Evolutionary conservation across 352 stramenopile species (phyloP).

Genomic region (Phytophthora pini): DNA sequence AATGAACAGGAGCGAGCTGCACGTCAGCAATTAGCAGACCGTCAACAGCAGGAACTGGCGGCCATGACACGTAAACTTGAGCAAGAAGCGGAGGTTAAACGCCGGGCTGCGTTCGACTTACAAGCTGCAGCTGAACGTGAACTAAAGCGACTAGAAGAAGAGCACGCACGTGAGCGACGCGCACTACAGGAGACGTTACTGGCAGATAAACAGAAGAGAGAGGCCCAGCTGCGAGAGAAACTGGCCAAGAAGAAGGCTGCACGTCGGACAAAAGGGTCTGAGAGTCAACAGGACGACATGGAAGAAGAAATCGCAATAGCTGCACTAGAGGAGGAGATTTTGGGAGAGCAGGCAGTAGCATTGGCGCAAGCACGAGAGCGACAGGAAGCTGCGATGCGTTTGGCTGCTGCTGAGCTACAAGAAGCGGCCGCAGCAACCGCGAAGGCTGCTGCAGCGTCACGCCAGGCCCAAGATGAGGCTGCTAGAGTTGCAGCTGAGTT

Average conservation of each 20-base stretch:
- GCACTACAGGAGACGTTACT: slow-evolving; percentile 37
- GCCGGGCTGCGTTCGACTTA: slow-evolving; percentile 24
- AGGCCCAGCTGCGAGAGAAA: slow-evolving; percentile 53
- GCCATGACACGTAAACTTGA: slow-evolving; percentile 35
- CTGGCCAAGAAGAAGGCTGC: slow-evolving; percentile 46
- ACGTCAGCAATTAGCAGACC: slow-evolving; percentile 24
- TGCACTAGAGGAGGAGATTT: slow-evolving; percentile 38
- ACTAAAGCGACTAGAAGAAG: slow-evolving; percentile 50
- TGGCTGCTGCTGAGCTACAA: slow-evolving; percentile 43
- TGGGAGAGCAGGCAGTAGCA: slow-evolving; percentile 26
- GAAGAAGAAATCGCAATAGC: slow-evolving; percentile 36
- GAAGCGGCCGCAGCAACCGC: slow-evolving; percentile 33
- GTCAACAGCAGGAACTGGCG: slow-evolving; percentile 40
- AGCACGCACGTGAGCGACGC: slow-evolving; percentile 49
- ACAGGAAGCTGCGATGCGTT: slow-evolving; percentile 48
- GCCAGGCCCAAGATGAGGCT: slow-evolving; percentile 61
- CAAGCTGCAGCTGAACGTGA: slow-evolving; percentile 41
- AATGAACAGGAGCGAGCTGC: slow-evolving; percentile 27
- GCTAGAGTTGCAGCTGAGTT: slow-evolving; percentile 65
- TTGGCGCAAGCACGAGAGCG: slow-evolving; percentile 49
- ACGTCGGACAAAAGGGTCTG: slow-evolving; percentile 19
- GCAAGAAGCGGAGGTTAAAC: slow-evolving; percentile 29
- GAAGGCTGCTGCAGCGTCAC: slow-evolving; percentile 48
- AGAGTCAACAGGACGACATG: slow-evolving; percentile 36
- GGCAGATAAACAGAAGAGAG: slow-evolving; percentile 47